Conservation (phyloP, 164 flowering plant genomes). For the Aristolochia contorta region DNA sequence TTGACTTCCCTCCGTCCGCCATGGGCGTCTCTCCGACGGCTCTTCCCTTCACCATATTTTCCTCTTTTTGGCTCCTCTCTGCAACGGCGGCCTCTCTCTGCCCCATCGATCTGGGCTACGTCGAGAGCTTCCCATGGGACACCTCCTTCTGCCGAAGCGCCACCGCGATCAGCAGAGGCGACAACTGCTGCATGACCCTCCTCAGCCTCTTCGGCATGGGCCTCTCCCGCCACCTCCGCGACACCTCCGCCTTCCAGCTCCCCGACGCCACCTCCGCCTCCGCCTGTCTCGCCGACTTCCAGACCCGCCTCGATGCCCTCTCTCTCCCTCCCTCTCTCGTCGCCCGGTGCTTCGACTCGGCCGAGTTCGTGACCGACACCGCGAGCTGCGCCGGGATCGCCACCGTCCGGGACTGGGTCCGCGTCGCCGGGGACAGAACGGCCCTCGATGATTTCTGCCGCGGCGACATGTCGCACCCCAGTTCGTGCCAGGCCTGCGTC, state of each 20-base stretch:
- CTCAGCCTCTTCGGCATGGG: conserved; percentile 43
- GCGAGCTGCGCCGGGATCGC: conserved; percentile 39
- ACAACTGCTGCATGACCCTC: conserved; percentile 31
- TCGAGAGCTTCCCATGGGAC: conserved; percentile 42
- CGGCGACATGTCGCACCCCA: conserved; percentile 33
- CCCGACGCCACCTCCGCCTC: conserved; percentile 23
- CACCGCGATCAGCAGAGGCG: background rate
- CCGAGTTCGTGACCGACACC: conserved; percentile 25
- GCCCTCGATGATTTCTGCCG: conserved; percentile 34
- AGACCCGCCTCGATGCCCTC: conserved; percentile 27
- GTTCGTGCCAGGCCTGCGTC: conserved; percentile 48
- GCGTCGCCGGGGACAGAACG: conserved; percentile 26
- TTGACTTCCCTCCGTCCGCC: too few relatives aligned
- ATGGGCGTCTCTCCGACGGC: background rate
- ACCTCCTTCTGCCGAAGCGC: conserved; percentile 23
- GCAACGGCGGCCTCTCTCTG: conserved; percentile 16
- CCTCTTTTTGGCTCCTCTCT: background rate
- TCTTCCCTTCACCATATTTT: background rate
- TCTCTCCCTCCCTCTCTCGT: conserved; percentile 28
- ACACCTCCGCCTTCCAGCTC: conserved; percentile 36
- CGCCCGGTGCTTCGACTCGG: conserved; percentile 30
- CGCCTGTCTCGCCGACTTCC: conserved; percentile 37
- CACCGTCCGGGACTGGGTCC: conserved; percentile 42
- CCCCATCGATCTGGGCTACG: conserved; percentile 46
- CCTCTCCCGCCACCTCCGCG: conserved; percentile 35